Percentiles rank a stretch among this genome's conserved stretches.
Evolutionary conservation across 495 filamentous ascomycete species (phyloP).

Genomic region (Hypoxylon subgilvum): DNA sequence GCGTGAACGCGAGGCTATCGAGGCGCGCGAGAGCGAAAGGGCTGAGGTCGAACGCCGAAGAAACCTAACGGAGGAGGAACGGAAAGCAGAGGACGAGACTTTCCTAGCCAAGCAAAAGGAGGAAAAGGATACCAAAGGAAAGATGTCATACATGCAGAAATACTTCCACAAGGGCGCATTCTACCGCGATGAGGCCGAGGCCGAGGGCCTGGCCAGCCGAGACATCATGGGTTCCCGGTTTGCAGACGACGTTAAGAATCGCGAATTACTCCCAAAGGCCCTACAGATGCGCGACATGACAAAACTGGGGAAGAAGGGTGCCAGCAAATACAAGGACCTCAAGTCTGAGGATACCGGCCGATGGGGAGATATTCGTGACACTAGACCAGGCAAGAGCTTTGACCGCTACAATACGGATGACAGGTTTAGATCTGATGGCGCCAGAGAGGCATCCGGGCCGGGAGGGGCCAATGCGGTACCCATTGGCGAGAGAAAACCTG

Average conservation of each 20-base stretch:
- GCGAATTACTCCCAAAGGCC: conserved; percentile 85
- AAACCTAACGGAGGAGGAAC: conserved; percentile 84
- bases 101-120: conserved; percentile 80
- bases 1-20: conserved; percentile 83
- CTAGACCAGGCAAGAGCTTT: conserved; percentile 53
- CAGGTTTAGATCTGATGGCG: conserved; percentile 71
- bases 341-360: conserved; percentile 89
- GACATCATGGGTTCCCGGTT: conserved; percentile 82
- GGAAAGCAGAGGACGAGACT: conserved; percentile 82
- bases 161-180: conserved; percentile 98
- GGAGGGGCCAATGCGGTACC: conserved; percentile 68
- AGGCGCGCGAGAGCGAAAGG: conserved; percentile 79
- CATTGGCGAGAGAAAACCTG: conserved; percentile 61
- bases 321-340: conserved; percentile 88
- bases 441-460: conserved; percentile 46
- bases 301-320: conserved; percentile 88
- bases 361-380: conserved; percentile 72
- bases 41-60: conserved; percentile 89
- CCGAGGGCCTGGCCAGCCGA: conserved; percentile 72
- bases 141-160: conserved; percentile 91
- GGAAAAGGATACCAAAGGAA: conserved; percentile 81
- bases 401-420: conserved; percentile 61
- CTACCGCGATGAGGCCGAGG: conserved; percentile 79
- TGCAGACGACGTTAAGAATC: conserved; percentile 77
- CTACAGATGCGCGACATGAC: conserved; percentile 95